Conservation (phyloP, 495 filamentous ascomycete genomes). For the Daldinia childiae region DNA sequence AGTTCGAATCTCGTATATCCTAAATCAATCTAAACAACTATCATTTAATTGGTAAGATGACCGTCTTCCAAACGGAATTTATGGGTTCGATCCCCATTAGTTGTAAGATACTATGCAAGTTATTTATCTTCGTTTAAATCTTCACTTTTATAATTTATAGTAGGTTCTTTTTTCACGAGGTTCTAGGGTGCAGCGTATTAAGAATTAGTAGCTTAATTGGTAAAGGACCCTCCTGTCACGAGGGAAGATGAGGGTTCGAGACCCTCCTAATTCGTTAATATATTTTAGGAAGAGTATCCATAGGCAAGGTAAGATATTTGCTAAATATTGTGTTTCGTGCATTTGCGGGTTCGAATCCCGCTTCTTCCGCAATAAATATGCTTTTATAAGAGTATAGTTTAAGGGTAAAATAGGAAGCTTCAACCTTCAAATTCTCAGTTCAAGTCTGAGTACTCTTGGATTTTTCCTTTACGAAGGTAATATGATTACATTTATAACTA, state of each 20-base stretch:
- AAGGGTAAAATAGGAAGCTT: slow-evolving; percentile 10
- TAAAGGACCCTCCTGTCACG: slow-evolving; percentile 46
- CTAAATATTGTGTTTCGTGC: slow-evolving; percentile 30
- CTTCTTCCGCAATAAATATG: slow-evolving; percentile 20
- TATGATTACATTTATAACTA: slow-evolving; percentile 7
- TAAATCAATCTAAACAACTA: slow-evolving; percentile 14
- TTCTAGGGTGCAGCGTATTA: slow-evolving; percentile 10
- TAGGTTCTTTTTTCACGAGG: slow-evolving; percentile 5
- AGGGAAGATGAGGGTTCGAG: slow-evolving; percentile 43
- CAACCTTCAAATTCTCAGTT: no score
- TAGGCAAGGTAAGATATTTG: slow-evolving; percentile 37
- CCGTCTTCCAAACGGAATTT: slow-evolving; percentile 26
- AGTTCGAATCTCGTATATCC: slow-evolving; percentile 36
- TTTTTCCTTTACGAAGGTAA: slow-evolving; percentile 6
- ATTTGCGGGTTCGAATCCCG: slow-evolving; percentile 27
- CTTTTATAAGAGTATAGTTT: slow-evolving; percentile 16
- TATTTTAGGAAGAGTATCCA: slow-evolving; percentile 39
- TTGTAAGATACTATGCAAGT: slow-evolving; percentile 9
- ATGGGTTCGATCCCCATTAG: slow-evolving; percentile 15
- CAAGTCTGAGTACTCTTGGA: slow-evolving; percentile 9
- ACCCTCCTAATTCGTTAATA: slow-evolving; percentile 42
- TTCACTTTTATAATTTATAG: slow-evolving; percentile 7
- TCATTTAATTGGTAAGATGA: slow-evolving; percentile 26
- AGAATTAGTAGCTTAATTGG: slow-evolving; percentile 49
- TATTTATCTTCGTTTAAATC: slow-evolving; percentile 3